Base-by-base conservation (phyloP, 345 rosid species). In the Cardiospermum halicacabum region DNA sequence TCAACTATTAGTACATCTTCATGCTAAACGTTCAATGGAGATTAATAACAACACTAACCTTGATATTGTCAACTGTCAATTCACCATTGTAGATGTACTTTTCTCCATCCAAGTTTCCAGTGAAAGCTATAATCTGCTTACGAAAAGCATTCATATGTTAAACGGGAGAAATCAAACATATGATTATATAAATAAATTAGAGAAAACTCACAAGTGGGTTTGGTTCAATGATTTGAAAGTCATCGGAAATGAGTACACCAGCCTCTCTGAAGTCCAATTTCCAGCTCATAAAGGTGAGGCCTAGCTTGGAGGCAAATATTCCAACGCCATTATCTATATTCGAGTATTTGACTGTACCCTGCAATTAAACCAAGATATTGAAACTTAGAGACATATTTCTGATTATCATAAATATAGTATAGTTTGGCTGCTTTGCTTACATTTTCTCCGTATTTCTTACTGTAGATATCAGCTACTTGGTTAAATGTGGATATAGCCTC, bases 61-160 rank as follows among this genome's bases (percentile, higher is more conserved):
- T 47, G 15, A 61, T 61, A 47, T 25, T 47, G 39, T 53, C 49
- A 11, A 61, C 10, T 16, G 43, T 47, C 55, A 45, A n/a, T 47
- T 61, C 55, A 47, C 55, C 28, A 0, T 47, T n/a, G 3, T 27
- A 12, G n/a, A 45, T 26, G 30, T 18, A 48, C 25, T 61, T 61
- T 19, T 61, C 32, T 13, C 11, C 55, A 19, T 61, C 18, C 21
- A 2, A 1, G 12, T 7, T 12, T 4, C 42, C 49, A 3, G 21
- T 45, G 55, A 45, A 61, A 32, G 57, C 64, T 34, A 47, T 47
- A 26, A 34, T 18, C 56, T 67, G 49, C 49, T 13, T 3, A 21
- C 28, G 1, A 19, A 56, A 37, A 13, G 22, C 22, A 60, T 27
- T 53, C 18, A 13, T 21, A 43, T 43, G 49, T 43, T 43, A 37